Evolutionary conservation across 768 basidiomycete species (phyloP).

Genomic region (Calocybe indica): DNA sequence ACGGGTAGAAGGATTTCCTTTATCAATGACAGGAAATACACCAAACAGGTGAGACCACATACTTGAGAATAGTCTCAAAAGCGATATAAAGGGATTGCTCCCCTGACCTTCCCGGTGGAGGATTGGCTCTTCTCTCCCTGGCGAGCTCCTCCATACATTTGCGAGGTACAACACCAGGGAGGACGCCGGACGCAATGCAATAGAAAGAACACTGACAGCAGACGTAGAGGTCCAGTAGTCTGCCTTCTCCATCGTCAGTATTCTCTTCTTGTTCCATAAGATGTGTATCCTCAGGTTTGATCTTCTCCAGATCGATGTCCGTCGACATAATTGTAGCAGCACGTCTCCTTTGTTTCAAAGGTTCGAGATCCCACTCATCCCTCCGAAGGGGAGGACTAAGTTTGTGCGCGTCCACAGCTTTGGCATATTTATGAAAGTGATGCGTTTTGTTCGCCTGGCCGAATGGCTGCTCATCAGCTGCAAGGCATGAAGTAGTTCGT

Average conservation of each 20-base stretch:
- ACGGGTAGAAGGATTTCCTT: slow-evolving; percentile 5
- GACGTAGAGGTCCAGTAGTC: slow-evolving; percentile 69
- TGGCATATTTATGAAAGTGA: slow-evolving; percentile 74
- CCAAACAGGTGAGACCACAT: slow-evolving; percentile 18
- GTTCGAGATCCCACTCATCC: slow-evolving; percentile 56
- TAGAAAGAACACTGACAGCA: slow-evolving; percentile 83
- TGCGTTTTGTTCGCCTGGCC: slow-evolving; percentile 58
- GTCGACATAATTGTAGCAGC: slow-evolving; percentile 26
- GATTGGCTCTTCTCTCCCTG: slow-evolving; percentile 55
- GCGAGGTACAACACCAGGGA: slow-evolving; percentile 68
- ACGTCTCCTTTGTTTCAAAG: slow-evolving; percentile 48
- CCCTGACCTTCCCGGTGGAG: slow-evolving; percentile 45
- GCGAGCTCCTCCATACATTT: slow-evolving; percentile 58
- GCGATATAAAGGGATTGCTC: slow-evolving; percentile 50
- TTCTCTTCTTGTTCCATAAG: slow-evolving; percentile 27
- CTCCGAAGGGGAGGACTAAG: slow-evolving; percentile 55
- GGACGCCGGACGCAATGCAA: slow-evolving; percentile 61
- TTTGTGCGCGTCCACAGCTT: slow-evolving; percentile 62
- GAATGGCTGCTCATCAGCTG: slow-evolving; percentile 39
- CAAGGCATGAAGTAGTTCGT: slow-evolving; percentile 45
- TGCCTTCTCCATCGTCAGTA: slow-evolving; percentile 39
- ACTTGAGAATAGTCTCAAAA: slow-evolving; percentile 67
- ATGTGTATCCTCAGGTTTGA: slow-evolving; percentile 28
- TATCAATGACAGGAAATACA: slow-evolving; percentile 2
- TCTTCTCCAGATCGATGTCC: slow-evolving; percentile 37